Evolutionary conservation across 2,329 filamentous ascomycete genomes (phyloP).

Genomic region (Aspergillus novoparasiticus): DNA sequence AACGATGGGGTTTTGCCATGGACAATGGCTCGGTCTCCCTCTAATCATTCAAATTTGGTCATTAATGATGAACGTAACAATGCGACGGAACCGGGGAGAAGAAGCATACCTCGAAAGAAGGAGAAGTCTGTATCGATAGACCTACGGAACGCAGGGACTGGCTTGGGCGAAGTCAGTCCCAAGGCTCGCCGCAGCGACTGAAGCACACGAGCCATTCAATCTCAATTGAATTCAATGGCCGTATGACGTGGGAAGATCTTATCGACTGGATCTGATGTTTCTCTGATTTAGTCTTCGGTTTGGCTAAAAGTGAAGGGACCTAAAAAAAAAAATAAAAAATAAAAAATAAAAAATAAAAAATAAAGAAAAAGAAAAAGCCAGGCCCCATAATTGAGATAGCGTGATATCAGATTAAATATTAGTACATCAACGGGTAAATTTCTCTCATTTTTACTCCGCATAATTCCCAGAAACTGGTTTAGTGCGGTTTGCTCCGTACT

Average conservation of each 20-base stretch:
- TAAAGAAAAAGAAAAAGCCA: neutral
- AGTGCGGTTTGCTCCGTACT: neutral
- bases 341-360: neutral
- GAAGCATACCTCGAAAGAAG: slow-evolving; percentile 43
- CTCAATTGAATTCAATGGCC: neutral
- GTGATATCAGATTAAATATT: neutral
- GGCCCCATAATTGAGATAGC: slow-evolving; percentile 1
- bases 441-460: neutral
- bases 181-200: slow-evolving; percentile 35
- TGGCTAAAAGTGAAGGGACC: neutral
- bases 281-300: neutral
- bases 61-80: neutral
- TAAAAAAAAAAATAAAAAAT: slow-evolving; percentile 6
- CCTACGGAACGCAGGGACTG: slow-evolving; percentile 23
- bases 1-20: slow-evolving; percentile 43
- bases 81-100: slow-evolving; percentile 31
- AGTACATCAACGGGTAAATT: neutral
- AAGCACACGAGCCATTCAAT: slow-evolving; percentile 39
- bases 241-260: neutral
- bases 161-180: slow-evolving; percentile 25
- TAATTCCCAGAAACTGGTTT: neutral
- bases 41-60: slow-evolving; percentile 24
- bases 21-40: slow-evolving; percentile 48
- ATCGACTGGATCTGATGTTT: neutral
- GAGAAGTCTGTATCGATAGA: slow-evolving; percentile 43